Evolutionary conservation across 306 rosid genomes (phyloP).

Genomic region (Trifolium dubium): DNA sequence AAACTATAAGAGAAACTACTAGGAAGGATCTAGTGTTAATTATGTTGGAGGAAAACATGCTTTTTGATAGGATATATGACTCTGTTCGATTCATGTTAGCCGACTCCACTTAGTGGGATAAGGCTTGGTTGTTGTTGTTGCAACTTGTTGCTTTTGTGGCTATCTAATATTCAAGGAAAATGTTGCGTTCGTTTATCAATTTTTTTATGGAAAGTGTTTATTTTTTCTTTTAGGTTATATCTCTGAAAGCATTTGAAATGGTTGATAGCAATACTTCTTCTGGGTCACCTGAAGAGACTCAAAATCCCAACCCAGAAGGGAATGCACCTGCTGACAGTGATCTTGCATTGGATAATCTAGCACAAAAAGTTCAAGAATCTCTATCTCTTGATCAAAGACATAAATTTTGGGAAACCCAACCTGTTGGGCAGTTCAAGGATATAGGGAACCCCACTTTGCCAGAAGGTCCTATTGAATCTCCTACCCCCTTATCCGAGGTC

Average conservation of each 20-base stretch:
- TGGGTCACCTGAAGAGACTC: constrained; percentile 64
- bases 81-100: background rate
- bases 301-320: constrained; percentile 68
- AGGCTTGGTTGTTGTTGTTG: too few relatives aligned
- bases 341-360: constrained; percentile 56
- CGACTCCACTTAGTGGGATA: background rate
- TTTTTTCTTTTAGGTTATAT: constrained; percentile 40
- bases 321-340: constrained; percentile 65
- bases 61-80: too few relatives aligned
- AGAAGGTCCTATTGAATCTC: constrained; percentile 82
- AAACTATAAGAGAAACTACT: too few relatives aligned
- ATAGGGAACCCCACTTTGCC: constrained; percentile 67
- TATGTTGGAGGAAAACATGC: too few relatives aligned
- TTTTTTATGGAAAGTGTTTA: constrained; percentile 7
- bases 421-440: constrained; percentile 95
- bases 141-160: constrained; percentile 2
- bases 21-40: too few relatives aligned
- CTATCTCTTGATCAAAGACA: constrained; percentile 72
- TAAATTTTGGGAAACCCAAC: constrained; percentile 95
- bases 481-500: constrained; percentile 80
- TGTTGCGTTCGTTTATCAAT: background rate
- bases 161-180: background rate
- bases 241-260: constrained; percentile 46
- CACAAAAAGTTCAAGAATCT: constrained; percentile 72
- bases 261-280: constrained; percentile 68